A percentile compares a stretch with the other conserved stretches of the same genome.
phyloP scores from a whole-genome alignment of 2,329 filamentous ascomycete species.

The Cladobotryum protrusum region DNA sequence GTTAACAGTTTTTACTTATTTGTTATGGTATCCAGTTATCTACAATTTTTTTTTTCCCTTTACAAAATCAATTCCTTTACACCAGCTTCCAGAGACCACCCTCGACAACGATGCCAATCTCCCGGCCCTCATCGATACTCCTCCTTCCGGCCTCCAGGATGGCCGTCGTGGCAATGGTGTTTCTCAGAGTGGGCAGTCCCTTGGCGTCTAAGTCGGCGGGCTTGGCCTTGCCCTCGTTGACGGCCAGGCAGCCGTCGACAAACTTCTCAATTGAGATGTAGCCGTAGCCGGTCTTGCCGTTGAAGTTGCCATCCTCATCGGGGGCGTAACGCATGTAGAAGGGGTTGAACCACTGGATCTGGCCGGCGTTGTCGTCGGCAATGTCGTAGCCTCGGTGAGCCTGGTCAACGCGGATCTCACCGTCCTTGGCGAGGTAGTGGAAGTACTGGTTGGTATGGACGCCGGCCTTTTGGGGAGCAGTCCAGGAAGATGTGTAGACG shows the following conservation, averaged over 20 bases:
- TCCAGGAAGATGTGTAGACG: slow-evolving; percentile 93
- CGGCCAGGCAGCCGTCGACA: slow-evolving; percentile 72
- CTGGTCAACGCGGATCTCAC: slow-evolving; percentile 86
- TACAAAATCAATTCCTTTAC: slow-evolving; percentile 20
- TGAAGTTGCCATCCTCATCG: slow-evolving; percentile 92
- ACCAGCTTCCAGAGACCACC: slow-evolving; percentile 62
- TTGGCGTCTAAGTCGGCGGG: slow-evolving; percentile 73
- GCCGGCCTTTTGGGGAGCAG: slow-evolving; percentile 82
- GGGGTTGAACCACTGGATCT: slow-evolving; percentile 83
- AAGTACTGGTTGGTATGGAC: slow-evolving; percentile 98
- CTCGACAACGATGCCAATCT: slow-evolving; percentile 66
- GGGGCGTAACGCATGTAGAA: slow-evolving; percentile 95
- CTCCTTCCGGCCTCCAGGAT: slow-evolving; percentile 82
- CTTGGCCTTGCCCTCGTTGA: slow-evolving; percentile 68
- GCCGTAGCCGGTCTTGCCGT: slow-evolving; percentile 83
- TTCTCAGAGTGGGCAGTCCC: slow-evolving; percentile 75
- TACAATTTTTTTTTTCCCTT: slow-evolving; percentile 14
- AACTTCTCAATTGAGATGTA: slow-evolving; percentile 97
- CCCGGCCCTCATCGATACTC: slow-evolving; percentile 75
- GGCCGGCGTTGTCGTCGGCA: slow-evolving; percentile 67
- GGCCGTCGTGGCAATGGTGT: slow-evolving; percentile 86
- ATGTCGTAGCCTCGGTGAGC: slow-evolving; percentile 93
- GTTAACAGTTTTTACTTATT: not conserved
- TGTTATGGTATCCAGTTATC: slow-evolving; percentile 9
- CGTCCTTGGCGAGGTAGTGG: slow-evolving; percentile 80